Evolutionary conservation across 2,329 filamentous ascomycete species (phyloP).

Genomic region (Rosellinia necatrix): DNA sequence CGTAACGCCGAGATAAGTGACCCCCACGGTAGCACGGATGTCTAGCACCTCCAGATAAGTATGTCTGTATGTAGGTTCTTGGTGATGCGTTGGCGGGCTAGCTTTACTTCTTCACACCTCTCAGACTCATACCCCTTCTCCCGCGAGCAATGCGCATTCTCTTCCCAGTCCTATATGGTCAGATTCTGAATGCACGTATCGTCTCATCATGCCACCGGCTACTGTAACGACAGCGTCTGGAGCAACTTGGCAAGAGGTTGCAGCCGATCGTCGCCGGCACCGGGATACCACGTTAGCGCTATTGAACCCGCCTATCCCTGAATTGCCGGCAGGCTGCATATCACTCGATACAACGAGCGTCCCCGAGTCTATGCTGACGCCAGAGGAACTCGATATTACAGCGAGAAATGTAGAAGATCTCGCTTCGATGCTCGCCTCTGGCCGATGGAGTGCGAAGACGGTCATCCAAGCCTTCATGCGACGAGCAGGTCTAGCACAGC

Average conservation of each 20-base stretch:
- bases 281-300: constrained; percentile 50
- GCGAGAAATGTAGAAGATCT: constrained; percentile 51
- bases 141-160: not conserved
- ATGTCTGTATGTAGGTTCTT: too few species aligned
- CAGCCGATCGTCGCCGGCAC: constrained; percentile 50
- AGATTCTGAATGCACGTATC: too few species aligned
- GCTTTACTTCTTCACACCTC: too few species aligned
- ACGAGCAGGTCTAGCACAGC: constrained; percentile 58
- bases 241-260: constrained; percentile 53
- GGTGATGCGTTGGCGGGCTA: too few species aligned
- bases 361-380: constrained; percentile 50
- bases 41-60: too few species aligned
- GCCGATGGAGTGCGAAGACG: constrained; percentile 47
- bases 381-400: constrained; percentile 55
- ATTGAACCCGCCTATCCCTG: constrained; percentile 46
- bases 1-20: too few species aligned
- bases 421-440: constrained; percentile 47
- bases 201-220: constrained; percentile 26
- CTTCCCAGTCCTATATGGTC: not conserved
- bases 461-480: constrained; percentile 59
- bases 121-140: not conserved
- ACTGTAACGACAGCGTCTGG: constrained; percentile 35
- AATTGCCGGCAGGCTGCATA: constrained; percentile 36
- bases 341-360: constrained; percentile 52
- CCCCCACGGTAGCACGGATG: constrained; percentile 13